Base-by-base conservation (phyloP, 208 protist species). In the Herpetomonas samuelpessoai region DNA sequence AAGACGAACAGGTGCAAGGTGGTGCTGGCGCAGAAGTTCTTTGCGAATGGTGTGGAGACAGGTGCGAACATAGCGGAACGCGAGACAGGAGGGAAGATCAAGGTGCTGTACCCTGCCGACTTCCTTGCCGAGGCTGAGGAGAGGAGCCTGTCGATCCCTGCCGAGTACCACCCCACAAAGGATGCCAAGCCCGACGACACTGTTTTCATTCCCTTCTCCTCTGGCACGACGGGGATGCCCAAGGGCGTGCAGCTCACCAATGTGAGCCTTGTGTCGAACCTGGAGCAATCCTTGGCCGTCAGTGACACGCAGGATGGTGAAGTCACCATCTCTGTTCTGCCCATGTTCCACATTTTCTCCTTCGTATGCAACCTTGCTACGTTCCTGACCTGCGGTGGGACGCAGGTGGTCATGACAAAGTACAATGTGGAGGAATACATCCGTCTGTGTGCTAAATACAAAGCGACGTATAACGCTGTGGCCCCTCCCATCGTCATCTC, bases 311-410 rank as follows among this genome's bases (percentile, higher is more conserved):
- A n/a, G n/a, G 35, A 14, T 14, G 9, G 14, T 14, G 9, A 41
- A 14, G 58, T 68, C 2, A 44, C 67, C 0, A 19, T 87, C 3
- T 57, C 57, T 26, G 49, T 85, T 3, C 46, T 91, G 1, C 84
- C 84, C 21, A 63, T 68, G 6, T 91, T 76, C 44, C 84, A 91
- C 64, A 90, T 91, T 58, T 91, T 89, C 65, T 67, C 92, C 61
- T 75, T 86, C 16, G 50, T 76, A n/a, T 27, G 84, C 9, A 49
- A 72, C n/a, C 1, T 82, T 2, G 21, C 45, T 27, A 16, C 26
- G 25, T 22, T 16, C 27, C 44, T 85, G 9, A 25, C 22, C 21
- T 12, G 6, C 12, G 68, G 64, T 1, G 26, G 16, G n/a, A 62
- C 21, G 35, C 38, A 80, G 9, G 55, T 92, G 0, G 24, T 48